These are phyloP conservation scores for Talaromyces sp. DNA, from an alignment of 2,329 filamentous ascomycete genomes.

Conservation along the genomic window DNA sequence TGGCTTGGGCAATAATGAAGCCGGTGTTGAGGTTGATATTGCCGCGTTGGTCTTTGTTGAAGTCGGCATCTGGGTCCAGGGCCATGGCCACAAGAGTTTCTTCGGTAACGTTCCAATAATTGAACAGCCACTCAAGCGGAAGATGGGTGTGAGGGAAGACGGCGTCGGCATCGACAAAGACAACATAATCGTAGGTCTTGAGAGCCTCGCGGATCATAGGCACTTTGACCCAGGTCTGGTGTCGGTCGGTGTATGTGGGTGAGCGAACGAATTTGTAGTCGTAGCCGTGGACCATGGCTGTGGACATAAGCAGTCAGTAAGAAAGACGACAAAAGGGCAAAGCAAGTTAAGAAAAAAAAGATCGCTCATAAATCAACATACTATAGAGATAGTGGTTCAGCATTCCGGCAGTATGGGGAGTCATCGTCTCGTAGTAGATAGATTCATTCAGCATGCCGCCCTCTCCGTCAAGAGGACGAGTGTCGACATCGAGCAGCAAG, in stretches of 20 bases:
- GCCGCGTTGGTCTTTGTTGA: conserved; percentile 7
- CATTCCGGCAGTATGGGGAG: conserved; percentile 10
- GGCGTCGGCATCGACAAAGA: conserved; percentile 11
- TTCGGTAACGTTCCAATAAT: conserved; percentile 7
- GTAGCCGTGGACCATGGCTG: conserved; percentile 10
- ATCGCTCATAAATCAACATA: background rate
- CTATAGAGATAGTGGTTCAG: conserved; percentile 10
- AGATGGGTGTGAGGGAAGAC: conserved; percentile 10
- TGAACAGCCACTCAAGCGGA: conserved; percentile 11
- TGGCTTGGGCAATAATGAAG: conserved; percentile 11
- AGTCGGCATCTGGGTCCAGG: conserved; percentile 2
- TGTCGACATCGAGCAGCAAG: conserved; percentile 10
- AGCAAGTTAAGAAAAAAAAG: background rate
- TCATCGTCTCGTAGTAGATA: conserved; percentile 4
- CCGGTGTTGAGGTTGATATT: conserved; percentile 9
- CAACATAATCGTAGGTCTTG: conserved; percentile 10
- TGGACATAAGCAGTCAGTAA: background rate
- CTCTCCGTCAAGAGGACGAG: conserved; percentile 4
- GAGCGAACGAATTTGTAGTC: conserved; percentile 10
- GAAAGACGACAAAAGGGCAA: no score
- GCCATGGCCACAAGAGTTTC: conserved; percentile 9
- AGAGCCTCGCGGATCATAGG: conserved; percentile 12
- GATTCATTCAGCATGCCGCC: conserved; percentile 9
- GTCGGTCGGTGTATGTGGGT: conserved; percentile 6
- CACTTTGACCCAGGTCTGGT: conserved; percentile 11